Conservation (phyloP, 371 early-diverging fungal species). For the Lichtheimia ornata region DNA sequence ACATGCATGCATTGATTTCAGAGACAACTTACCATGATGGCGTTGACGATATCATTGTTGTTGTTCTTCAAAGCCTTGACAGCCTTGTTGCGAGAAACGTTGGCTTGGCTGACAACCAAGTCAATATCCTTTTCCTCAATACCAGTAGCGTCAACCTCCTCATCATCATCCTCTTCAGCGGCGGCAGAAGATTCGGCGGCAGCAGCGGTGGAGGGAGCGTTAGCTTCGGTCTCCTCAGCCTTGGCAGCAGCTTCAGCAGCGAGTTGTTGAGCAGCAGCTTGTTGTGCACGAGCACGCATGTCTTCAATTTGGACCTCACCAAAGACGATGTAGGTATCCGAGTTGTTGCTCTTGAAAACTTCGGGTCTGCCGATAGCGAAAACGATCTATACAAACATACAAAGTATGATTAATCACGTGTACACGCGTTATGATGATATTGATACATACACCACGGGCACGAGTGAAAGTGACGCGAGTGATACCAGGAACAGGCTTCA, state of each 20-base stretch:
- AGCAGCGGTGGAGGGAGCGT: slow-evolving; percentile 24
- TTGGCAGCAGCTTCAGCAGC: slow-evolving; percentile 58
- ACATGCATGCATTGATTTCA: background rate
- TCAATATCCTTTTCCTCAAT: slow-evolving; percentile 92
- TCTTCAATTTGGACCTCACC: slow-evolving; percentile 94
- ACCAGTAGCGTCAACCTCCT: slow-evolving; percentile 69
- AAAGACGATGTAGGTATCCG: slow-evolving; percentile 95
- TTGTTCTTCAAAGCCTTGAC: slow-evolving; percentile 87
- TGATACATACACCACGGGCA: slow-evolving; percentile 68
- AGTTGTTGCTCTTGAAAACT: slow-evolving; percentile 88
- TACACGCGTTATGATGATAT: background rate
- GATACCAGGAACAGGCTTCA: slow-evolving; percentile 86
- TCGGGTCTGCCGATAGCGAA: slow-evolving; percentile 89
- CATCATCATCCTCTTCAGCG: slow-evolving; percentile 61
- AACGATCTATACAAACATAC: slow-evolving; percentile 65
- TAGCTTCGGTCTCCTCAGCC: slow-evolving; percentile 46
- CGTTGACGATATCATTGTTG: slow-evolving; percentile 93
- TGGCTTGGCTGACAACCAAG: slow-evolving; percentile 90
- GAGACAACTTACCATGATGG: slow-evolving; percentile 78
- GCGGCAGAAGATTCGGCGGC: slow-evolving; percentile 43
- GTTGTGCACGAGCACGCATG: slow-evolving; percentile 73
- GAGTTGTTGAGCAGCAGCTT: slow-evolving; percentile 63
- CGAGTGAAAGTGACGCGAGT: slow-evolving; percentile 91
- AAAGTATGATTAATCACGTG: background rate
- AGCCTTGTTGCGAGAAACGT: slow-evolving; percentile 85